phyloP scores from a whole-genome alignment of 345 rosid genomes.

The Gossypium arboreum region DNA sequence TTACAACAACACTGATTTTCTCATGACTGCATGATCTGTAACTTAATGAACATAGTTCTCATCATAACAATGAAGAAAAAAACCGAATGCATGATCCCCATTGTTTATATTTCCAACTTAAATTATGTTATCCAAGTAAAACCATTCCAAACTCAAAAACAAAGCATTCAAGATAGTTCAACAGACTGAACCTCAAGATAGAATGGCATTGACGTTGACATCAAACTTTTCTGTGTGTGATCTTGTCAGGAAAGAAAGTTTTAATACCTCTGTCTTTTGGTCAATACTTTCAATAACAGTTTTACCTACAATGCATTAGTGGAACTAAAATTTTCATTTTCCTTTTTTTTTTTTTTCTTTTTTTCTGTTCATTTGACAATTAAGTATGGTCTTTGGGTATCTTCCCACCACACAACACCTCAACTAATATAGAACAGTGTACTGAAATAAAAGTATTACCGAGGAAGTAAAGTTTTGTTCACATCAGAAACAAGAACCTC shows the following conservation, averaged over 20 bases:
- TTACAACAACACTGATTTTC: not conserved
- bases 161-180: not conserved
- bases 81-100: not conserved
- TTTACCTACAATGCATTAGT: not conserved
- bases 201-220: no score
- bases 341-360: not conserved
- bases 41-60: not conserved
- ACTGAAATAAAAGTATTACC: slow-evolving; percentile 41
- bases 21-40: not conserved
- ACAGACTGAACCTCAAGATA: not conserved
- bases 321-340: not conserved
- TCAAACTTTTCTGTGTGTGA: not conserved
- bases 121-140: not conserved
- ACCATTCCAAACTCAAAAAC: not conserved
- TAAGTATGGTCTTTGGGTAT: not conserved
- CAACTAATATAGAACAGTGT: not conserved
- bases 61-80: not conserved
- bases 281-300: not conserved
- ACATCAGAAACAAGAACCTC: slow-evolving; percentile 70
- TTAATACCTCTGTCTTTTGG: not conserved
- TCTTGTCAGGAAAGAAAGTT: not conserved
- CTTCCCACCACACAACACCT: not conserved
- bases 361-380: not conserved
- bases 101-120: not conserved
- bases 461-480: slow-evolving; percentile 56